phyloP scores from a whole-genome alignment of 1,284 basidiomycete species.

The Athelia psychrophila region DNA sequence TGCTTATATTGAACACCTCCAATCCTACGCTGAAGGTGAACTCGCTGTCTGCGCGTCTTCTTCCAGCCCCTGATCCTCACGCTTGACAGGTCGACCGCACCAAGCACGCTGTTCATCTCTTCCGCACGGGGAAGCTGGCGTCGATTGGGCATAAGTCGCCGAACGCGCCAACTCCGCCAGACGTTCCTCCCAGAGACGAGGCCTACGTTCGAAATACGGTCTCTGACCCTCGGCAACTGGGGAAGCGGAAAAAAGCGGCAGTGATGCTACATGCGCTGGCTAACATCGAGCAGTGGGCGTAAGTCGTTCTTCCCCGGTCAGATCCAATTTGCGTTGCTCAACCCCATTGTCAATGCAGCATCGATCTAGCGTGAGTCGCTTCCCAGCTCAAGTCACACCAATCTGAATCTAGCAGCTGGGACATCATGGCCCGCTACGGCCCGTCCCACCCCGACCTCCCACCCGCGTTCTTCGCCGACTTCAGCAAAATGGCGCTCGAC shows the following conservation, averaged over 20 bases:
- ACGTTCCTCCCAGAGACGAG: constrained; percentile 67
- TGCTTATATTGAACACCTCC: constrained; percentile 70
- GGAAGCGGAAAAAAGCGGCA: constrained; percentile 65
- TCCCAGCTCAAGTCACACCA: constrained; percentile 6
- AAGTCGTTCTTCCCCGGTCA: constrained; percentile 30
- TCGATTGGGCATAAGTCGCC: constrained; percentile 59
- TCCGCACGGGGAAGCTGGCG: constrained; percentile 65
- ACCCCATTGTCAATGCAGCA: constrained; percentile 19
- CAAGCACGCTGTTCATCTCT: constrained; percentile 64
- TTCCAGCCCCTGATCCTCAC: constrained; percentile 1
- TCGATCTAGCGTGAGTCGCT: constrained; percentile 66
- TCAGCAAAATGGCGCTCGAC: constrained; percentile 81
- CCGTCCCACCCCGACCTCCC: constrained; percentile 58
- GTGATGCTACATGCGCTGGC: constrained; percentile 82
- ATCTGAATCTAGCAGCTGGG: constrained; percentile 51
- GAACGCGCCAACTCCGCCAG: constrained; percentile 56
- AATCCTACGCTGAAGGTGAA: constrained; percentile 66
- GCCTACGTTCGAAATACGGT: constrained; percentile 51
- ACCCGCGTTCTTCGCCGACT: constrained; percentile 76
- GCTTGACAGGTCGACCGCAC: constrained; percentile 59
- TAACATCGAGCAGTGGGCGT: constrained; percentile 93
- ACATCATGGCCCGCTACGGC: constrained; percentile 82
- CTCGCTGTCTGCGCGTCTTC: constrained; percentile 1
- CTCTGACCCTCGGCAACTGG: constrained; percentile 54
- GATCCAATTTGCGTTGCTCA: background rate